Evolutionary conservation across 2,329 filamentous ascomycete genomes (phyloP), one percentile per base, ranked within the genome.

Genomic region (Ploettnerulaceae sp.): DNA sequence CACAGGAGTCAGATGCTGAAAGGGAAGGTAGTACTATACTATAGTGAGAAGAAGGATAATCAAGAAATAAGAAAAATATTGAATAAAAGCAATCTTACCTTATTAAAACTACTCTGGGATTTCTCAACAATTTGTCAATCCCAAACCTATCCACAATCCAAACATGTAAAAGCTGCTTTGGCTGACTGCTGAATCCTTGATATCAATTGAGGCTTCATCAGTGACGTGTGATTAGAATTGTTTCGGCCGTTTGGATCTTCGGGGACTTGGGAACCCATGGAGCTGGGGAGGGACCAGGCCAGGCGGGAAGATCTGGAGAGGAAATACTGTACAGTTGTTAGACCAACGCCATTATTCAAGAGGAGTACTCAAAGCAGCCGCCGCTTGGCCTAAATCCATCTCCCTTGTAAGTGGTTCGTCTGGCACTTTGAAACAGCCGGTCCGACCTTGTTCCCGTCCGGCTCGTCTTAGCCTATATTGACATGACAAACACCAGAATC

Each of bases 191-290:
- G 26, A 22, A n/a, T n/a, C n/a, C n/a, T 9, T 36, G 22, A 36
- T 26, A 17, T 26, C 14, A n/a, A 24, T 26, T 20, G 18, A 11
- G 25, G 25, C 42, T 33, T 18, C n/a, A 22, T 26, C 11, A 22
- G 21, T 12, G 43, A 48, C 46, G 29, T 48, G 15, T 25, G 34
- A 43, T 50, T 50, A 43, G 38, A 36, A 36, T 43, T 49, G 47
- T 49, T 47, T 47, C 38, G 40, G n/a, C 22, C 7, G 42, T 26
- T 26, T 31, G 18, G 45, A 45, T 46, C 34, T 35, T 24, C 33
- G 28, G 26, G 38, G 11, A 32, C 36, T 15, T 38, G 33, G 14
- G 21, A 15, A 21, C 6, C 21, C 34, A 15, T 37, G n/a, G 7
- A 22, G 14, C 8, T 11, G 26, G n/a, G 25, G 17, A 40, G 11